Evolutionary conservation across 129 eudicot genomes (phyloP), one percentile per base, ranked within the genome.

Genomic region (Oenanthe sinensis): DNA sequence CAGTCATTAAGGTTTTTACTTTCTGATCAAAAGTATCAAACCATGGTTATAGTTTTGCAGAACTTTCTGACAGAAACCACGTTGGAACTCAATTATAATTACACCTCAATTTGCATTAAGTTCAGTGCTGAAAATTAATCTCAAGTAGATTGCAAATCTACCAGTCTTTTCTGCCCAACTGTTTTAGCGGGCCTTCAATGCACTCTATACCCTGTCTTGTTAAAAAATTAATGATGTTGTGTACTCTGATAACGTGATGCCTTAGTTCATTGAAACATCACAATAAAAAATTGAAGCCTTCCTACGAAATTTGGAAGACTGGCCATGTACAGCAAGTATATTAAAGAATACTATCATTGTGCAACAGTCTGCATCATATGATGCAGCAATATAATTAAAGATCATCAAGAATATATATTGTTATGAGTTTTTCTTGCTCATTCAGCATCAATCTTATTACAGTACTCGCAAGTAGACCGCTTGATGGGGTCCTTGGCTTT

Each of bases 401-500:
- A 58, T 58, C 65, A n/a, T 36, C 72, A 30, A 11, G 42, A 26
- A 67, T 67, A 30, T 33, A 33, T 33, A 33, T 33, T 33, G 36
- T 33, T 33, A 33, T 33, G 36, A 33, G 1, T 33, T 33, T 33
- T 33, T 33, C 36, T 33, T 33, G 36, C 36, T 33, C 42, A 30
- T 67, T 3, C 13, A 3, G 54, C 54, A n/a, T n/a, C n/a, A 49
- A 15, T 49, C 15, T 6, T 43, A 19, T 24, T 22, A 28, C 8
- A 74, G 30, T 45, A 33, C 40, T 47, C 36, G n/a, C 54, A 14
- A 54, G 7, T 58, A 7, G 36, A 30, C 63, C 44, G 45, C 81
- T 46, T 78, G 45, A 45, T 17, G 68, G 33, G 17, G 81, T 28
- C 75, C 75, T 45, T 45, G 73, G 75, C 46, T 65, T 44, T 78